Evolutionary conservation across 2,329 filamentous ascomycete species (phyloP).

Genomic region (Sordariomycetes sp.): DNA sequence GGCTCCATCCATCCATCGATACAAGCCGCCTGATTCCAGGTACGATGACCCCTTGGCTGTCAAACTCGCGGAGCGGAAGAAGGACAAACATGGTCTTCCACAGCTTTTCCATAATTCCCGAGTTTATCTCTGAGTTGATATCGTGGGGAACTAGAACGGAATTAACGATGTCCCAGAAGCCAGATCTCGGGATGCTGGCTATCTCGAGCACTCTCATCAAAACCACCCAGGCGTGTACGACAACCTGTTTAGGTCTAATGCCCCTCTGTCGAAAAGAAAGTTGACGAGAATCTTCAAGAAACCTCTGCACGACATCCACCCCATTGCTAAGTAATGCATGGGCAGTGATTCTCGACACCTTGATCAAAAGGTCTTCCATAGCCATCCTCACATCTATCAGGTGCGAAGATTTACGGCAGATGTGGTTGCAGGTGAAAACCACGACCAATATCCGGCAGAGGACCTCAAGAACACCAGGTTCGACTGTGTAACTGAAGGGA

Average conservation of each 20-base stretch:
- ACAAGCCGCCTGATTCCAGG: constrained; percentile 17
- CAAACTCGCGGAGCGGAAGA: constrained; percentile 50
- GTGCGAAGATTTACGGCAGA: constrained; percentile 26
- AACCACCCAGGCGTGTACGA: constrained; percentile 46
- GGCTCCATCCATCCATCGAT: constrained; percentile 43
- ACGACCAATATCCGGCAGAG: constrained; percentile 25
- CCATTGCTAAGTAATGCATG: constrained; percentile 17
- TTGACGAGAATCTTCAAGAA: constrained; percentile 38
- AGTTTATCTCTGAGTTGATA: constrained; percentile 4
- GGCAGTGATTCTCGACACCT: neutral
- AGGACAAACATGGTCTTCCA: constrained; percentile 52
- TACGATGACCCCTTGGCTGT: constrained; percentile 38
- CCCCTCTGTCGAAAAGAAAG: constrained; percentile 36
- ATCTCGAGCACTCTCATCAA: constrained; percentile 42
- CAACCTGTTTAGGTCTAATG: constrained; percentile 32
- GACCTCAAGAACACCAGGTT: constrained; percentile 22
- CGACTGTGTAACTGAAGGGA: constrained; percentile 9
- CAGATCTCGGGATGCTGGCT: constrained; percentile 35
- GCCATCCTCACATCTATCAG: constrained; percentile 25
- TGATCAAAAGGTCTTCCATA: constrained; percentile 28
- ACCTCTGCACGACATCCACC: constrained; percentile 27
- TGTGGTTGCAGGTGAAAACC: constrained; percentile 10
- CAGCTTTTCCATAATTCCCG: constrained; percentile 35
- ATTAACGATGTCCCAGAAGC: constrained; percentile 52
- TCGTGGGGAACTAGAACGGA: constrained; percentile 25